These are phyloP conservation scores for Cercospora beticola DNA, from an alignment of 2,329 filamentous ascomycete genomes.

Conservation along the genomic window DNA sequence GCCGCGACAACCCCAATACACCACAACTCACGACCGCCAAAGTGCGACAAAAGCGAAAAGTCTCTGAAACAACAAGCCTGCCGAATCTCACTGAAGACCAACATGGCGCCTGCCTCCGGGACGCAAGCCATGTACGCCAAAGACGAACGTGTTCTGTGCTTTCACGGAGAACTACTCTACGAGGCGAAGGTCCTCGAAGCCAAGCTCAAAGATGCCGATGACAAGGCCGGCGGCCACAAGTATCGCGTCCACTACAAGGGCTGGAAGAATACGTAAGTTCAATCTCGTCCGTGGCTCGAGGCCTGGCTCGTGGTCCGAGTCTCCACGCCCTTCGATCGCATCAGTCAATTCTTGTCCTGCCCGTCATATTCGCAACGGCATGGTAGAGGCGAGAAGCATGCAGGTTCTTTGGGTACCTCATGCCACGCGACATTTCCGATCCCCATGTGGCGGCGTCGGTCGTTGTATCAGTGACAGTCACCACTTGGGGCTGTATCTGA, in stretches of 20 bases:
- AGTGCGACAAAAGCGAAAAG: not conserved
- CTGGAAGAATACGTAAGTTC: constrained; percentile 87
- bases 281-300: not conserved
- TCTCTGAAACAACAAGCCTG: not conserved
- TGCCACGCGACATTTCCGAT: not conserved
- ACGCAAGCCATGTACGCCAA: constrained; percentile 54
- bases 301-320: not conserved
- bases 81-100: not conserved
- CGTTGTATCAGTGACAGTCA: not conserved
- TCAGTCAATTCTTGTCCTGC: not conserved
- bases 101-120: constrained; percentile 25
- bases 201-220: constrained; percentile 59
- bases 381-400: not conserved
- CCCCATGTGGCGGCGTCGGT: not conserved
- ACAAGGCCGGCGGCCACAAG: constrained; percentile 72
- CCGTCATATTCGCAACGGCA: not conserved
- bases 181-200: constrained; percentile 93
- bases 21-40: not conserved
- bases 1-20: not conserved
- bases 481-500: not conserved
- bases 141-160: constrained; percentile 93
- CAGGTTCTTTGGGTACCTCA: not conserved
- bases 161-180: constrained; percentile 95
- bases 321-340: not conserved
- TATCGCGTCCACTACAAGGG: constrained; percentile 98